A percentile compares a stretch with the other conserved stretches of the same genome.
Evolutionary conservation across 2,329 filamentous ascomycete genomes (phyloP).

Genomic region (Plenodomus tracheiphilus): DNA sequence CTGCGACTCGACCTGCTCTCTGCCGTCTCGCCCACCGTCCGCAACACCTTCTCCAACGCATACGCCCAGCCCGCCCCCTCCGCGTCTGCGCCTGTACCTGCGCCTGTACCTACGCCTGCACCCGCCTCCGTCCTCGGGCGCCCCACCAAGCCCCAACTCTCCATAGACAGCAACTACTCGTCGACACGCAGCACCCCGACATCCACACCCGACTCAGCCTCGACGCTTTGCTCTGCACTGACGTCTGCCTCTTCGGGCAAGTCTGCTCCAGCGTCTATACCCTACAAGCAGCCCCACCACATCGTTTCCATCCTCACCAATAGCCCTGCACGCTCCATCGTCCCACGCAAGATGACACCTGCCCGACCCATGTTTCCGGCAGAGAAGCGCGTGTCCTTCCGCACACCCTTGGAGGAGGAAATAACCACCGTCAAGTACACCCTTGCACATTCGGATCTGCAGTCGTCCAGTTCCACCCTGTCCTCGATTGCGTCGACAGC

Average conservation of each 20-base stretch:
- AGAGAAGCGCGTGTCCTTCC: constrained; percentile 62
- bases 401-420: constrained; percentile 60
- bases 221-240: constrained; percentile 46
- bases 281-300: constrained; percentile 53
- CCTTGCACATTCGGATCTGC: constrained; percentile 59
- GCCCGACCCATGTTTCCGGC: constrained; percentile 56
- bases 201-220: constrained; percentile 41
- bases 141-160: constrained; percentile 35
- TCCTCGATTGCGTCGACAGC: constrained; percentile 25
- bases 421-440: constrained; percentile 61
- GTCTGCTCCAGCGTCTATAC: constrained; percentile 42
- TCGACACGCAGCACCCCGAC: constrained; percentile 29
- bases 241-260: constrained; percentile 45
- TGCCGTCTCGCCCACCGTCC: constrained; percentile 61
- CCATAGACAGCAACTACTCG: constrained; percentile 37
- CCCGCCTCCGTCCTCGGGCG: constrained; percentile 26
- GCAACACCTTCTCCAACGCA: constrained; percentile 65
- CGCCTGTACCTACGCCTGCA: constrained; percentile 6
- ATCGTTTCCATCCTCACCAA: constrained; percentile 52
- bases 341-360: constrained; percentile 47
- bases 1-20: constrained; percentile 58
- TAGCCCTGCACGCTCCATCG: constrained; percentile 45
- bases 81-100: not conserved
- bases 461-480: constrained; percentile 45
- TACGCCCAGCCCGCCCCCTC: constrained; percentile 50